Evolutionary conservation across 345 rosid species (phyloP).

Genomic region (Raphanus raphanistrum): DNA sequence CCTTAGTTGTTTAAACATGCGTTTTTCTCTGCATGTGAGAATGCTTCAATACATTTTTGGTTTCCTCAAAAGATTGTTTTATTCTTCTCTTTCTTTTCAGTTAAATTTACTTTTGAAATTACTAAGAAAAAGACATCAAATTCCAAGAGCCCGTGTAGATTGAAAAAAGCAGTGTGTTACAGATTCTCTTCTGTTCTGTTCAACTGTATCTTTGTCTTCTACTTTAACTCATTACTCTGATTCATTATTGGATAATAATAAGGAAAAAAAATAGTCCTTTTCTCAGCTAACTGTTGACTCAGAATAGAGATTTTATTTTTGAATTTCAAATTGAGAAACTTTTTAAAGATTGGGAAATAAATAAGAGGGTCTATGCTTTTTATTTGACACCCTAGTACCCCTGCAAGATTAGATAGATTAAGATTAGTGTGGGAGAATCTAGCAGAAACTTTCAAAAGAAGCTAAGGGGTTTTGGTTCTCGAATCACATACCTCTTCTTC

Average conservation of each 20-base stretch:
- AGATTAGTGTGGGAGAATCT: conserved; percentile 21
- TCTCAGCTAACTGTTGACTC: conserved; percentile 27
- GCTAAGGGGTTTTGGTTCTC: conserved; percentile 22
- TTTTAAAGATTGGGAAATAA: conserved; percentile 23
- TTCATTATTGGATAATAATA: conserved; percentile 24
- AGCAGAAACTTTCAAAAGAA: conserved; percentile 17
- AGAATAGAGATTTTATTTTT: conserved; percentile 13
- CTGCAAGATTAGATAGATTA: background rate
- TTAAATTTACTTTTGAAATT: conserved; percentile 17
- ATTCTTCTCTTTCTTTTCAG: conserved; percentile 9
- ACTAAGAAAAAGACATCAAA: conserved; percentile 30
- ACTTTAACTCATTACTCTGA: conserved; percentile 21
- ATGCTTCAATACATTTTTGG: conserved; percentile 7
- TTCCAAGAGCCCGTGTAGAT: conserved; percentile 34
- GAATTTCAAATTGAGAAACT: conserved; percentile 43
- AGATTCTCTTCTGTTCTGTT: conserved; percentile 42
- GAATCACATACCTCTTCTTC: conserved; percentile 1
- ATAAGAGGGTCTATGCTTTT: conserved; percentile 11
- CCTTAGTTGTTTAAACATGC: conserved; percentile 27
- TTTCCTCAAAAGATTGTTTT: conserved; percentile 4
- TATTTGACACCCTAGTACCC: conserved; percentile 16
- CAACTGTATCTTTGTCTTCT: conserved; percentile 47
- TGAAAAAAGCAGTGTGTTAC: conserved; percentile 36
- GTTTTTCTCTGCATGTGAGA: conserved; percentile 36
- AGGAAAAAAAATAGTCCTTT: background rate